Base-by-base conservation (phyloP, 305 asterid genomes). In the Fraxinus angustifolia region DNA sequence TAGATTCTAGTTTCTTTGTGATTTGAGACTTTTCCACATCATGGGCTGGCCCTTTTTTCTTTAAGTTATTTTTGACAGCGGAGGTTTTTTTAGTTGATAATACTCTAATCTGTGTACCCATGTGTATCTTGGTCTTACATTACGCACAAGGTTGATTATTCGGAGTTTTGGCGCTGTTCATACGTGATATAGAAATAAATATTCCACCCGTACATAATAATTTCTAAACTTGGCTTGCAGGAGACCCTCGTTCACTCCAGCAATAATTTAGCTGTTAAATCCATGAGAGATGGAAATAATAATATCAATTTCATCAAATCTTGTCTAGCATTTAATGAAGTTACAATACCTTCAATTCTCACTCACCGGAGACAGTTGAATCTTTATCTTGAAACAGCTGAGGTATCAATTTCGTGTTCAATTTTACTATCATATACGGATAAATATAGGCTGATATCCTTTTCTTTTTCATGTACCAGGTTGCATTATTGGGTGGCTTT, bases 321-420 rank as follows among this genome's bases (percentile, higher is more conserved):
- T 73, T 94, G 97, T 81, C 87, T 94, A 83, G 93, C 97, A 6
- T 94, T 89, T 85, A 88, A 89, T 89, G 97, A 94, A 89, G 97
- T 94, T 82, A 93, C 97, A 76, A 88, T 94, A 85, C 93, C 97
- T 84, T 91, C 94, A 62, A 86, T 91, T 65, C 90, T 92, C 42
- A 71, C 83, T 77, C 78, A 73, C 85, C 73, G 86, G 80, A 89
- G 91, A 84, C 97, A 90, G 91, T 77, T 91, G 90, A 92, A 88
- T 88, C 91, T 94, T 65, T 93, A 91, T 88, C 88, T 93, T 81
- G 97, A 88, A 87, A 92, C 98, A 73, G 93, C 97, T 26, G 97
- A 94, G 97, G 98, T 94, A 83, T 70, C 81, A 42, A 75, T 81
- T 81, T 81, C 31, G 17, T 78, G 21, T 79, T 58, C 76, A 62